Conservation (phyloP, 768 basidiomycete genomes). For the Tulasnella sp. region DNA sequence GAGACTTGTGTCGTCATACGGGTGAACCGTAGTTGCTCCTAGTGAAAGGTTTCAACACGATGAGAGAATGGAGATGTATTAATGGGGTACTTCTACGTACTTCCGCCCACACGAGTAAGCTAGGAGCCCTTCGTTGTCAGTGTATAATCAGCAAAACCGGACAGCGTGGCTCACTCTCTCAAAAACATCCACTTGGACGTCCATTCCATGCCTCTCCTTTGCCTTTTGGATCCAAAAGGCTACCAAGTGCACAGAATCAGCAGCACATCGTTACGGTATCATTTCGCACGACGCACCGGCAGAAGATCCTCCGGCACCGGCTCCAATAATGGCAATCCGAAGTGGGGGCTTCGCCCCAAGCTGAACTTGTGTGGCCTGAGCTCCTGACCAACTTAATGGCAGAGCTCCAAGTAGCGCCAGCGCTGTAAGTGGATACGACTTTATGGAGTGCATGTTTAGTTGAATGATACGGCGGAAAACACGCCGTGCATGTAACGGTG, state of each 20-base stretch:
- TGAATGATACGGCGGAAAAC: not conserved
- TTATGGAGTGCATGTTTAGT: not conserved
- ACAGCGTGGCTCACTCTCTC: slow-evolving; percentile 46
- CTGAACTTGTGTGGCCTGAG: not conserved
- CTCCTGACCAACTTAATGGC: not conserved
- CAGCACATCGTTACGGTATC: slow-evolving; percentile 12
- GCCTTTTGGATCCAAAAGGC: slow-evolving; percentile 81
- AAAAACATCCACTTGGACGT: slow-evolving; percentile 79
- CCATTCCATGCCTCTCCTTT: slow-evolving; percentile 57
- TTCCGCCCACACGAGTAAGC: slow-evolving; percentile 65
- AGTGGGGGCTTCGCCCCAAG: not conserved
- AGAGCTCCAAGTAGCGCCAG: not conserved
- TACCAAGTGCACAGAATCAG: not conserved
- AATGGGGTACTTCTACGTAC: slow-evolving; percentile 51
- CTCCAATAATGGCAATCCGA: slow-evolving; percentile 81
- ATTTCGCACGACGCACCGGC: slow-evolving; percentile 44
- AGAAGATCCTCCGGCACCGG: slow-evolving; percentile 81
- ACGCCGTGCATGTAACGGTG: not conserved
- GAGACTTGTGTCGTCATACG: slow-evolving; percentile 58
- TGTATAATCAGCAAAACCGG: no score
- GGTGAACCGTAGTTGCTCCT: slow-evolving; percentile 79
- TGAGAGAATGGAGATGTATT: no score
- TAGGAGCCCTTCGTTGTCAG: slow-evolving; percentile 37
- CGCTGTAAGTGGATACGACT: not conserved
- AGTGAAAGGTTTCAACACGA: slow-evolving; percentile 6